Evolutionary conservation across 1,284 basidiomycete species (phyloP).

Genomic region (Lentinula novae-zelandiae): DNA sequence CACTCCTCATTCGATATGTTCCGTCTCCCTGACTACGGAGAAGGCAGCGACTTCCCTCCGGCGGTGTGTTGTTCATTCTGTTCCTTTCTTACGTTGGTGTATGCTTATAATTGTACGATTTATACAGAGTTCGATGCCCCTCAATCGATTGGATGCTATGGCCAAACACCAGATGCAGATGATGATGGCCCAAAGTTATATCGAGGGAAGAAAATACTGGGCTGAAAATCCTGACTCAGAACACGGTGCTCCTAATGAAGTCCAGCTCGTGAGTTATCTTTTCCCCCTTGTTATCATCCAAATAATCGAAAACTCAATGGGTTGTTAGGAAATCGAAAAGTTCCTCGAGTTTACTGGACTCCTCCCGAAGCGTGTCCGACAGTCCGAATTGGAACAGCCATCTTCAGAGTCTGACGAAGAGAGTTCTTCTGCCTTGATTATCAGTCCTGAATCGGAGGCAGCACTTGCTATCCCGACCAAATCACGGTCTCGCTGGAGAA

Average conservation of each 20-base stretch:
- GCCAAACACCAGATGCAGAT: conserved; percentile 5
- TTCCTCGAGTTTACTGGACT: conserved; percentile 11
- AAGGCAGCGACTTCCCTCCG: not conserved
- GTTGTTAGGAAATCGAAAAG: conserved; percentile 9
- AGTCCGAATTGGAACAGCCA: not conserved
- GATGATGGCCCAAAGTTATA: conserved; percentile 10
- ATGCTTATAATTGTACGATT: not conserved
- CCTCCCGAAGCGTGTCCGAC: not conserved
- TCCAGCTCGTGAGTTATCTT: not conserved
- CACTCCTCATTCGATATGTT: not conserved
- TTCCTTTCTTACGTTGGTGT: not conserved
- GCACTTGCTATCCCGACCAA: not conserved
- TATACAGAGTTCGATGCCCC: not conserved
- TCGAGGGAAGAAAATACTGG: conserved; percentile 6
- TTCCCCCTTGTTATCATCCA: not conserved
- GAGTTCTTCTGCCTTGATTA: not conserved
- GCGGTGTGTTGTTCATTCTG: not conserved
- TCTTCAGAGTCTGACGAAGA: not conserved
- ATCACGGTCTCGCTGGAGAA: conserved; percentile 1
- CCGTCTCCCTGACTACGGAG: not conserved
- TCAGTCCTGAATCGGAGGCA: not conserved
- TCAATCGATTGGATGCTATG: not conserved
- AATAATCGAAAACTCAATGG: not conserved
- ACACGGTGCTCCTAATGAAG: conserved; percentile 1
- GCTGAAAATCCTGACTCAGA: not conserved